Evolutionary conservation across 164 flowering plant genomes (phyloP).

Genomic region (Liquidambar formosana): DNA sequence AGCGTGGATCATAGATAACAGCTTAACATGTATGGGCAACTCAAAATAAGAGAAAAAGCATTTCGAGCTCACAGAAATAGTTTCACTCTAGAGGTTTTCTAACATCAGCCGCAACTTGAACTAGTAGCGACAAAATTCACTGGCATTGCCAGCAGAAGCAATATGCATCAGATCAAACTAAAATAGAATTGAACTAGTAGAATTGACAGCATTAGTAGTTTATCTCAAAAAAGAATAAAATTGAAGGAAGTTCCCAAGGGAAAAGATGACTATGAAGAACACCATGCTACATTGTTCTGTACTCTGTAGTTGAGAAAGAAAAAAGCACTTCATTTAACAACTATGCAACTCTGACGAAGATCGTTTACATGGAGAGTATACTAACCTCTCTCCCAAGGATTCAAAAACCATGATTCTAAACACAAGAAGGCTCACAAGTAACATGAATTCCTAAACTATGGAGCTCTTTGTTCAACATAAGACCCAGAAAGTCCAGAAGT

Average conservation of each 20-base stretch:
- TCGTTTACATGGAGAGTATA: not conserved
- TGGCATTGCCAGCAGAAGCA: not conserved
- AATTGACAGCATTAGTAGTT: no score
- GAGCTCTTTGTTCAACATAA: slow-evolving; percentile 57
- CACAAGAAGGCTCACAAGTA: slow-evolving; percentile 13
- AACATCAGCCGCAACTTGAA: no score
- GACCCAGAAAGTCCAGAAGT: slow-evolving; percentile 62
- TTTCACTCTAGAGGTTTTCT: no score
- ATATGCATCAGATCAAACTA: not conserved
- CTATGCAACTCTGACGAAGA: not conserved
- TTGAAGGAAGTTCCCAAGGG: not conserved
- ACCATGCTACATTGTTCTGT: not conserved
- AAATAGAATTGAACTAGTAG: not conserved
- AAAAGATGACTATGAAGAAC: not conserved
- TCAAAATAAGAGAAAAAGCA: no score
- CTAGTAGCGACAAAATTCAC: no score
- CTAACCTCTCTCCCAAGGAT: slow-evolving; percentile 5
- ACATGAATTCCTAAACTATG: slow-evolving; percentile 11
- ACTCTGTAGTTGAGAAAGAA: not conserved
- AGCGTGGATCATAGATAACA: no score
- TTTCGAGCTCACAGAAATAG: no score
- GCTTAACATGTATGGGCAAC: no score
- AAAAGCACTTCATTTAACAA: slow-evolving; percentile 11
- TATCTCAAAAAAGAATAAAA: no score
- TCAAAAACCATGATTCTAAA: slow-evolving; percentile 19